Base-by-base conservation (phyloP, 164 flowering plant genomes). In the Euptelea pleiosperma region DNA sequence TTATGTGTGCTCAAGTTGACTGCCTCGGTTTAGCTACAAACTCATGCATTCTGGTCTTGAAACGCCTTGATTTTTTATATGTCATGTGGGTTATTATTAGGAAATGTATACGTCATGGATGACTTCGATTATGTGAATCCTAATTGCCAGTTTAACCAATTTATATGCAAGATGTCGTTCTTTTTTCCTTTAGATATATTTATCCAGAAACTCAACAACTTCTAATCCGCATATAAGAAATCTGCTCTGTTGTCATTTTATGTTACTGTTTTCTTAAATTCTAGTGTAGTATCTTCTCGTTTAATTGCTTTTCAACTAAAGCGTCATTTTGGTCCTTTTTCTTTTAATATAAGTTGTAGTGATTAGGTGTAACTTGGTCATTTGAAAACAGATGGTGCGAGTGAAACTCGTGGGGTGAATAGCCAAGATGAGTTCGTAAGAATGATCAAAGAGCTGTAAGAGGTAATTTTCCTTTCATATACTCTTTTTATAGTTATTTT, bases 401-500 rank as follows among this genome's bases (percentile, higher is more conserved):
- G 90, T 89, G 65, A 73, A 78, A 63, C 85, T 93, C 81, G 65
- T 24, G 94, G 82, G 48, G 78, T 80, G 36, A 69, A 70, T 58
- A 60, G 55, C 40, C 86, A 79, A 71, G 85, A 84, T 8, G 85
- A 80, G 48, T 84, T 93, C 64, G 67, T 84, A 35, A 71, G 49
- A 67, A 82, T 62, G 70, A 71, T 93, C 57, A 65, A 78, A 57
- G 81, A 79, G 96, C 87, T 42, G 81, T 68, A 26, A 69, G 39
- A 70, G 82, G 98, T 92, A 72, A 68, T 62, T 47, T 39, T 30
- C 30, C 21, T 28, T 42, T 19, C 21, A 25, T 36, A 15, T 34
- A 15, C 12, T 31, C 12, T 31, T 8, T 14, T 57, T 43, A n/a
- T n/a, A n/a, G 45, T 3, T 56, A 19, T 12, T 36, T 35, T 12